Evolutionary conservation across 2,329 filamentous ascomycete species (phyloP).

Genomic region (Byssothecium circinans): DNA sequence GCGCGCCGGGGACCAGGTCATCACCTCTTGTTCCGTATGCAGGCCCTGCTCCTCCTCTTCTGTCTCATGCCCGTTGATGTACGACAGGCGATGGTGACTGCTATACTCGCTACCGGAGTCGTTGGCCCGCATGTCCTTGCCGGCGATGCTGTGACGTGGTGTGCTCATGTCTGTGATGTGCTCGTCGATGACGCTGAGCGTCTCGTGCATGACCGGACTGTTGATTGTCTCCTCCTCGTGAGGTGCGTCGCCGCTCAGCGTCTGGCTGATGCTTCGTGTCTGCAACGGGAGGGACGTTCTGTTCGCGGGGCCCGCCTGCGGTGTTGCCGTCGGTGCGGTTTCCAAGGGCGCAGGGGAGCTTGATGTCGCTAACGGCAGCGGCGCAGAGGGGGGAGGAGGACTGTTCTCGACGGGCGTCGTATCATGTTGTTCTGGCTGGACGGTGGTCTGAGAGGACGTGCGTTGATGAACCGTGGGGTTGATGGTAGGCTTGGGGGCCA

Average conservation of each 20-base stretch:
- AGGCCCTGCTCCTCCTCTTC: constrained; percentile 82
- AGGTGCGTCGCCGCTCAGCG: constrained; percentile 33
- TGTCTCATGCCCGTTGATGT: constrained; percentile 91
- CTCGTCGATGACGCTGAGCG: constrained; percentile 92
- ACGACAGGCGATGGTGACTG: constrained; percentile 78
- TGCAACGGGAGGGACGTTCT: constrained; percentile 24
- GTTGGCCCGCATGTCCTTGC: constrained; percentile 59
- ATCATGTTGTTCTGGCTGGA: constrained; percentile 14
- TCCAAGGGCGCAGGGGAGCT: constrained; percentile 21
- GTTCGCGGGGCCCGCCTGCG: constrained; percentile 17
- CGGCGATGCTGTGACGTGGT: constrained; percentile 56
- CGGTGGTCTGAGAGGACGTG: constrained; percentile 28
- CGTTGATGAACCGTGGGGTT: constrained; percentile 35
- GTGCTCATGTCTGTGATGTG: constrained; percentile 86
- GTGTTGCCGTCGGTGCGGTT: constrained; percentile 10
- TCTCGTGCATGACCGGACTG: constrained; percentile 88
- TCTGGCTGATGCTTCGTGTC: constrained; percentile 40
- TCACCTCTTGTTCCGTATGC: constrained; percentile 74
- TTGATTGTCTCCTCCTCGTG: constrained; percentile 53
- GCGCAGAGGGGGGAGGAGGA: constrained; percentile 19
- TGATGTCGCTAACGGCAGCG: constrained; percentile 20
- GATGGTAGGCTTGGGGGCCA: constrained; percentile 53
- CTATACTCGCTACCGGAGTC: constrained; percentile 93
- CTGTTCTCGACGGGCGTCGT: constrained; percentile 13
- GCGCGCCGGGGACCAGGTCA: constrained; percentile 75